Conservation (phyloP, 148 eudicot species). For the Pouteria glomerata region DNA sequence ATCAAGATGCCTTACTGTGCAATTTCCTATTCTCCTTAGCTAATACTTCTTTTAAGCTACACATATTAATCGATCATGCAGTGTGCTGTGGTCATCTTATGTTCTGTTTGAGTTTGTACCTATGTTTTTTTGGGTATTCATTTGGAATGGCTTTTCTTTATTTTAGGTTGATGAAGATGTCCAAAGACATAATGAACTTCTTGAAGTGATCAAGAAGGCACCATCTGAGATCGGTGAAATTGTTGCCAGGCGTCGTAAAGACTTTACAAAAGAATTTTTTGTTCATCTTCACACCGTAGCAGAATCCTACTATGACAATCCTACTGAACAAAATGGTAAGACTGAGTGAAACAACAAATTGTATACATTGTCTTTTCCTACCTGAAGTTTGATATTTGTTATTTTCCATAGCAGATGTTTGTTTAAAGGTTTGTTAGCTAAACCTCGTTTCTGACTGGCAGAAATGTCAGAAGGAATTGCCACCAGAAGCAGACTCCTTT, state of each 20-base stretch:
- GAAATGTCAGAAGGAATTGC: neutral
- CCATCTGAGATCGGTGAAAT: slow-evolving; percentile 60
- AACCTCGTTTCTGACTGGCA: neutral
- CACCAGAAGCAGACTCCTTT: neutral
- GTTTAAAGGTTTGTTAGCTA: neutral
- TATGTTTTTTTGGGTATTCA: neutral
- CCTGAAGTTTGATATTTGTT: neutral
- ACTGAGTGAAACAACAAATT: neutral
- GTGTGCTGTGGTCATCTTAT: neutral
- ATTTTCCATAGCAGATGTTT: neutral
- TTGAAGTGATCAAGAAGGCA: slow-evolving; percentile 45
- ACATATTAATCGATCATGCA: neutral
- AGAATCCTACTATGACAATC: slow-evolving; percentile 71
- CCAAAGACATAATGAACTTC: slow-evolving; percentile 79
- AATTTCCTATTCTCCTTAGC: slow-evolving; percentile 2
- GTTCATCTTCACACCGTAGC: slow-evolving; percentile 74
- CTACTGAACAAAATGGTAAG: slow-evolving; percentile 76
- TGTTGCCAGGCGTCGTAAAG: slow-evolving; percentile 87
- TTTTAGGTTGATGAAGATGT: slow-evolving; percentile 83
- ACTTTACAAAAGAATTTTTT: slow-evolving; percentile 88
- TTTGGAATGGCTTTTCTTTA: slow-evolving; percentile 5
- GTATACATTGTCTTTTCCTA: neutral
- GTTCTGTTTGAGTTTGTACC: neutral
- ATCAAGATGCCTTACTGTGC: slow-evolving; percentile 4
- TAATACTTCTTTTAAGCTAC: slow-evolving; percentile 4